A percentile compares a stretch with the other conserved stretches of the same genome.
Conservation (phyloP, 768 basidiomycete genomes). For the Rhizopogon roseolus region DNA sequence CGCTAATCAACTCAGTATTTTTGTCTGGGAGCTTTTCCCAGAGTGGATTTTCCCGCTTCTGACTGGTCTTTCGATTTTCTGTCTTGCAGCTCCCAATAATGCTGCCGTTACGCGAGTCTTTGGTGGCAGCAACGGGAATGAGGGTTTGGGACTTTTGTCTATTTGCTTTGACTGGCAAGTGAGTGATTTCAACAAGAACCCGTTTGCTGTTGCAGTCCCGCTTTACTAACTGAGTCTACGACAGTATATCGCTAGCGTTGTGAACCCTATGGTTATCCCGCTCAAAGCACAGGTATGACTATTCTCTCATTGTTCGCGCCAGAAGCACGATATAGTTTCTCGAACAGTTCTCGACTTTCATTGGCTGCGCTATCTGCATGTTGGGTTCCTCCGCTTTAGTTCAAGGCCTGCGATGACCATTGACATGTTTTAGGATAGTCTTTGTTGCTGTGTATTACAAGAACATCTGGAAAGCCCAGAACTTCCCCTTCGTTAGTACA, state of each 20-base stretch:
- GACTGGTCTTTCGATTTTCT: slow-evolving; percentile 56
- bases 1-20: slow-evolving; percentile 21
- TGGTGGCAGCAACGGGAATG: slow-evolving; percentile 58
- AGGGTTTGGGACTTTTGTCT: slow-evolving; percentile 57
- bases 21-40: slow-evolving; percentile 40
- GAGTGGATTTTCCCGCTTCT: slow-evolving; percentile 34
- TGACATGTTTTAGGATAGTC: slow-evolving; percentile 3
- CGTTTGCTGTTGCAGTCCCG: no score
- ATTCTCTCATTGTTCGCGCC: no score
- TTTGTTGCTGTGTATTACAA: slow-evolving; percentile 25
- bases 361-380: no score
- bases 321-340: no score
- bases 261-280: slow-evolving; percentile 50
- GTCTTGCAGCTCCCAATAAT: slow-evolving; percentile 45
- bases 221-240: no score
- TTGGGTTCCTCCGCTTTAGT: no score
- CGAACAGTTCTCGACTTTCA: no score
- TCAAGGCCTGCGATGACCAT: no score
- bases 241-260: slow-evolving; percentile 19
- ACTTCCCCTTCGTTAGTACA: slow-evolving; percentile 44
- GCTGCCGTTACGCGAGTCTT: slow-evolving; percentile 51
- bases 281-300: slow-evolving; percentile 39
- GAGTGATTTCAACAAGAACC: not conserved
- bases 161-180: slow-evolving; percentile 60
- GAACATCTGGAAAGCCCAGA: slow-evolving; percentile 50